Conservation (phyloP, 2,329 filamentous ascomycete genomes). For the Neofusicoccum ribis region DNA sequence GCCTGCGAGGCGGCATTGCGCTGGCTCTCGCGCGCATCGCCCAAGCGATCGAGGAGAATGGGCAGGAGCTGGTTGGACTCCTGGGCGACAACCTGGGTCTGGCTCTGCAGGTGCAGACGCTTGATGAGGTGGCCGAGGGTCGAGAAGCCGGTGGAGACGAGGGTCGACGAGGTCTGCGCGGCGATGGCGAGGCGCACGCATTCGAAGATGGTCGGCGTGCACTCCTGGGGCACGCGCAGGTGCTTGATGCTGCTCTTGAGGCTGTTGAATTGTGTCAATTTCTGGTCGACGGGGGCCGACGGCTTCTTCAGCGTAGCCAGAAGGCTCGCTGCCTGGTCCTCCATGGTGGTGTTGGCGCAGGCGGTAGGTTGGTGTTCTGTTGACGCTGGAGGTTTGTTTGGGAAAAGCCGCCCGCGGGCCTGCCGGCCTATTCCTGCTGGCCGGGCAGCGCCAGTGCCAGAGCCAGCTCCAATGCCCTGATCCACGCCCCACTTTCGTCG, state of each 20-base stretch:
- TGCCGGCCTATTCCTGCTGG: background rate
- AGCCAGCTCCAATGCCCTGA: background rate
- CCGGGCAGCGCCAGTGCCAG: background rate
- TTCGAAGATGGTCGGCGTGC: conserved; percentile 75
- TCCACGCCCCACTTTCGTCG: background rate
- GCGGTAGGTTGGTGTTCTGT: conserved; percentile 11
- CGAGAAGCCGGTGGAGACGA: conserved; percentile 82
- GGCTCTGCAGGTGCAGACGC: conserved; percentile 80
- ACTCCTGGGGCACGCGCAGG: conserved; percentile 77
- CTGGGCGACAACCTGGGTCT: conserved; percentile 67
- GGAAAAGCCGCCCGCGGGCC: conserved; percentile 10
- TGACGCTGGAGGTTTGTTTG: conserved; percentile 14
- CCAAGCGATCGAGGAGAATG: conserved; percentile 78
- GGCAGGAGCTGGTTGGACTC: conserved; percentile 71
- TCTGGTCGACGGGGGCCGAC: conserved; percentile 68
- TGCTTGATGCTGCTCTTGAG: conserved; percentile 92
- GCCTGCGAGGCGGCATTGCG: conserved; percentile 72
- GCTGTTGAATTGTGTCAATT: conserved; percentile 68
- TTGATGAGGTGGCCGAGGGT: conserved; percentile 86
- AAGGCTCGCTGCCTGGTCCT: conserved; percentile 56
- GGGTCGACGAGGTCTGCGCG: conserved; percentile 70
- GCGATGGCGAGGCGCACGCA: conserved; percentile 73
- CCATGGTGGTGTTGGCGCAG: conserved; percentile 45
- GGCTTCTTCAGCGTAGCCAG: conserved; percentile 58
- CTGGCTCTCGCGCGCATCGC: conserved; percentile 84